Evolutionary conservation across 2,329 filamentous ascomycete genomes (phyloP).

Genomic region (Sordariomycetes sp.): DNA sequence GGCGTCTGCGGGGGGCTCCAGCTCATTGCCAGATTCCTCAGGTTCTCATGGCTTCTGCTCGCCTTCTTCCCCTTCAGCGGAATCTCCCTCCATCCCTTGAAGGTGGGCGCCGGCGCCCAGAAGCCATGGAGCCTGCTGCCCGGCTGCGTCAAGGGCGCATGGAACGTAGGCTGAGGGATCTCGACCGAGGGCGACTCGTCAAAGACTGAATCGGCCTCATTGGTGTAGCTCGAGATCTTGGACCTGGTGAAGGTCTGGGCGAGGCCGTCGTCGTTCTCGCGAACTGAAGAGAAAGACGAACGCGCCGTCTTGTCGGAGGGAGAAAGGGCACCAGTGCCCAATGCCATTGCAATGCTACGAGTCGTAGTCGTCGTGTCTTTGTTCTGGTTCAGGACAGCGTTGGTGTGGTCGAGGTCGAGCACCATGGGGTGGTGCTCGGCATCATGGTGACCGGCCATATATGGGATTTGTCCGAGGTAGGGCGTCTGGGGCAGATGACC

Average conservation of each 20-base stretch:
- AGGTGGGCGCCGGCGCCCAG: constrained; percentile 48
- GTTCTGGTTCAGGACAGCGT: background rate
- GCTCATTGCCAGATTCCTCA: constrained; percentile 44
- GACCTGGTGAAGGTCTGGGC: constrained; percentile 55
- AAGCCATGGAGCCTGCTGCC: constrained; percentile 47
- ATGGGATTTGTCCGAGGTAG: constrained; percentile 7
- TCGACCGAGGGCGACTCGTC: constrained; percentile 34
- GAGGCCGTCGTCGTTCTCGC: constrained; percentile 48
- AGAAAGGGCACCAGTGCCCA: constrained; percentile 24
- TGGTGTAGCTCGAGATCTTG: constrained; percentile 51
- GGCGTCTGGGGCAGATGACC: background rate
- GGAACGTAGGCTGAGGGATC: constrained; percentile 35
- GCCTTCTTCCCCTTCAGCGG: constrained; percentile 47
- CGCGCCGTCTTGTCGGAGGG: constrained; percentile 31
- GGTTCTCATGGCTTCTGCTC: constrained; percentile 52
- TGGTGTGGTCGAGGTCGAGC: constrained; percentile 14
- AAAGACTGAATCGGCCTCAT: constrained; percentile 41
- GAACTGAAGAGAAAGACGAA: constrained; percentile 53
- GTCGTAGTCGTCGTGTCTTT: no score
- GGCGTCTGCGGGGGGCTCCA: constrained; percentile 31
- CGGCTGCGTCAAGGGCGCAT: constrained; percentile 44
- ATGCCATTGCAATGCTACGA: no score
- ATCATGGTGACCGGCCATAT: constrained; percentile 18
- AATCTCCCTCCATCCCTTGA: constrained; percentile 55
- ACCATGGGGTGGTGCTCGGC: constrained; percentile 17